These are phyloP conservation scores for Pseudogymnoascus sp. DNA, from an alignment of 2,329 filamentous ascomycete species.

Conservation along the genomic window DNA sequence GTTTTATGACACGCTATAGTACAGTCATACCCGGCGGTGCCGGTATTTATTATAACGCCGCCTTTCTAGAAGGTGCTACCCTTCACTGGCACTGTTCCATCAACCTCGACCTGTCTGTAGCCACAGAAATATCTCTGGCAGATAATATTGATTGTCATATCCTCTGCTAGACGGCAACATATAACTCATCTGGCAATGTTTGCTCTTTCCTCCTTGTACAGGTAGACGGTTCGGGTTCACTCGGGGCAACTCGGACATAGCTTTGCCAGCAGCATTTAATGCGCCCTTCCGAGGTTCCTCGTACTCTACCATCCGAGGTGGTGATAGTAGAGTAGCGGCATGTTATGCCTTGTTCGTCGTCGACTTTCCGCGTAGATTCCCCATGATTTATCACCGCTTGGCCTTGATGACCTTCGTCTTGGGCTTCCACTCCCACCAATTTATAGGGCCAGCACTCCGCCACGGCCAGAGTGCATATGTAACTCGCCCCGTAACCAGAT, in stretches of 20 bases:
- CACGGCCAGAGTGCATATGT: slow-evolving; percentile 65
- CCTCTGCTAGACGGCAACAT: not conserved
- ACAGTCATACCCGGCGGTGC: slow-evolving; percentile 1
- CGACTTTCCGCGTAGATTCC: not conserved
- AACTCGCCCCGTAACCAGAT: slow-evolving; percentile 67
- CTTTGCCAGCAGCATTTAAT: not conserved
- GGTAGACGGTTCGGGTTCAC: not conserved
- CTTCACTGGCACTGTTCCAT: not conserved
- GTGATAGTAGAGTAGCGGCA: not conserved
- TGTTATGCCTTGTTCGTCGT: not conserved
- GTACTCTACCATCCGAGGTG: not conserved
- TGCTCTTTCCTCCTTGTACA: not conserved
- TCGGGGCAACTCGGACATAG: not conserved
- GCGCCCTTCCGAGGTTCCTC: not conserved
- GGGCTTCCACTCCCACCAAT: slow-evolving; percentile 46
- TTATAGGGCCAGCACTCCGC: slow-evolving; percentile 48
- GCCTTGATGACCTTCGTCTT: slow-evolving; percentile 36
- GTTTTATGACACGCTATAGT: not conserved
- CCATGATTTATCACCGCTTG: slow-evolving; percentile 14
- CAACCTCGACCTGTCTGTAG: not conserved
- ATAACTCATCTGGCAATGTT: not conserved
- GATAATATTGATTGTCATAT: not conserved
- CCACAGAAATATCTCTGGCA: not conserved
- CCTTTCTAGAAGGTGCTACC: not conserved
- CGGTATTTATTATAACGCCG: not conserved